These are phyloP conservation scores for Malus fusca DNA, from an alignment of 306 rosid genomes.

Conservation along the genomic window DNA sequence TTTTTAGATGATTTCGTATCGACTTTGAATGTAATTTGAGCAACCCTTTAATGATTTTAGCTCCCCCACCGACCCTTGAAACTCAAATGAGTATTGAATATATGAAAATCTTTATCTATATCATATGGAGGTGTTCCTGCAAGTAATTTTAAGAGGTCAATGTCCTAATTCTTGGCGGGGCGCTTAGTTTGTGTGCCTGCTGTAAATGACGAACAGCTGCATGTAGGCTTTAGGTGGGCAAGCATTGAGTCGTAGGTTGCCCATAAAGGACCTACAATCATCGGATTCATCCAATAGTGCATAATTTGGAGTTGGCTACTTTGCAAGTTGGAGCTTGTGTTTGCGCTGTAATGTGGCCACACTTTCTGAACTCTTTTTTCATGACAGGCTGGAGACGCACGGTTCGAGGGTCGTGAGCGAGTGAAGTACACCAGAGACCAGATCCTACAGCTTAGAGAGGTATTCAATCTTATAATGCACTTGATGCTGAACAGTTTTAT, in stretches of 20 bases:
- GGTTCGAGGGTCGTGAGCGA: constrained; percentile 79
- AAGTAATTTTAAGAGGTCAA: background rate
- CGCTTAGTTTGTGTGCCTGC: constrained; percentile 61
- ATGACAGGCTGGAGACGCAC: constrained; percentile 70
- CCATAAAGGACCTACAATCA: constrained; percentile 58
- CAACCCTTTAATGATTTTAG: background rate
- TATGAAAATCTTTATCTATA: background rate
- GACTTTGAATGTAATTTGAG: background rate
- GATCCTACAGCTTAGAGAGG: constrained; percentile 71
- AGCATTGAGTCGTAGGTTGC: constrained; percentile 33
- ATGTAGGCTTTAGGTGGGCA: constrained; percentile 69
- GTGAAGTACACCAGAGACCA: constrained; percentile 70
- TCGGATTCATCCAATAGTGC: background rate
- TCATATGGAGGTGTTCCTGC: background rate
- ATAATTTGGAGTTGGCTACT: background rate
- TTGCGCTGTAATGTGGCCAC: background rate
- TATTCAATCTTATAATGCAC: constrained; percentile 16
- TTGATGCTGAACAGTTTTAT: background rate
- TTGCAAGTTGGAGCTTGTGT: background rate
- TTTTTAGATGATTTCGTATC: background rate
- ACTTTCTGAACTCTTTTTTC: background rate
- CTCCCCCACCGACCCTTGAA: background rate
- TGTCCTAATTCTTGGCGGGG: constrained; percentile 92
- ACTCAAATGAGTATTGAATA: background rate
- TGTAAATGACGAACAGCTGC: constrained; percentile 61